phyloP scores from a whole-genome alignment of 2,329 filamentous ascomycete species.

The Xylariaceae sp. region DNA sequence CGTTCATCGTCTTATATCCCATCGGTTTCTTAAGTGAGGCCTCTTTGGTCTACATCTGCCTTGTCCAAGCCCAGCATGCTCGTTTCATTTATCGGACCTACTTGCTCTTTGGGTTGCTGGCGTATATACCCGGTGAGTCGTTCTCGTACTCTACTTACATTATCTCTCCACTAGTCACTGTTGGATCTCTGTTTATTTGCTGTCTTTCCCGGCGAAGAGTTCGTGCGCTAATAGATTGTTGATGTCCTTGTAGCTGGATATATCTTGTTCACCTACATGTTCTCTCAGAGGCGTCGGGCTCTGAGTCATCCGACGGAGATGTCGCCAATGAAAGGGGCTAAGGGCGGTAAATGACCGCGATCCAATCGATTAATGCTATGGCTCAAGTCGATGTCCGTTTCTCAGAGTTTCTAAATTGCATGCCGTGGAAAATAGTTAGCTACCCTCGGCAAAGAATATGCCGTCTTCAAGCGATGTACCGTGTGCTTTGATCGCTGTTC shows the following conservation, averaged over 20 bases:
- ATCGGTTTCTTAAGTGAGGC: slow-evolving; percentile 62
- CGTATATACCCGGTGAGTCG: slow-evolving; percentile 14
- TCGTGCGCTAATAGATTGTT: slow-evolving; percentile 2
- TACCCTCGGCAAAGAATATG: too few species aligned
- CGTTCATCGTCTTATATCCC: slow-evolving; percentile 65
- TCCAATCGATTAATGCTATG: neutral
- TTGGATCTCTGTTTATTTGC: too few species aligned
- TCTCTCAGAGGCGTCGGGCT: slow-evolving; percentile 11
- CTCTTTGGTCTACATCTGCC: slow-evolving; percentile 47
- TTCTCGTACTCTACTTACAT: neutral
- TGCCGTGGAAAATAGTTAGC: too few species aligned
- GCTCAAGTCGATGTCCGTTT: too few species aligned
- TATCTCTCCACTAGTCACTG: too few species aligned
- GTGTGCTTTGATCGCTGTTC: too few species aligned
- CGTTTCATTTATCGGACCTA: slow-evolving; percentile 6
- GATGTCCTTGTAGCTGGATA: slow-evolving; percentile 7
- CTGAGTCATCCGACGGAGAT: too few species aligned
- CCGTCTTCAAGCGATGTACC: too few species aligned
- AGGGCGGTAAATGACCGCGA: too few species aligned
- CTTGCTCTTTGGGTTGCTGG: slow-evolving; percentile 11
- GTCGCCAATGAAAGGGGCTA: too few species aligned
- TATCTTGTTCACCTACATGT: slow-evolving; percentile 14
- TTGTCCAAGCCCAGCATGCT: slow-evolving; percentile 6
- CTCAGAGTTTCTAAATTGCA: too few species aligned
- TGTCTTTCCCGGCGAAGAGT: too few species aligned